Percentiles rank a stretch among this genome's conserved stretches.
These are phyloP conservation scores for Chlamydomonas sphaeroides DNA, from an alignment of 139 green algal species.

Conservation along the genomic window DNA sequence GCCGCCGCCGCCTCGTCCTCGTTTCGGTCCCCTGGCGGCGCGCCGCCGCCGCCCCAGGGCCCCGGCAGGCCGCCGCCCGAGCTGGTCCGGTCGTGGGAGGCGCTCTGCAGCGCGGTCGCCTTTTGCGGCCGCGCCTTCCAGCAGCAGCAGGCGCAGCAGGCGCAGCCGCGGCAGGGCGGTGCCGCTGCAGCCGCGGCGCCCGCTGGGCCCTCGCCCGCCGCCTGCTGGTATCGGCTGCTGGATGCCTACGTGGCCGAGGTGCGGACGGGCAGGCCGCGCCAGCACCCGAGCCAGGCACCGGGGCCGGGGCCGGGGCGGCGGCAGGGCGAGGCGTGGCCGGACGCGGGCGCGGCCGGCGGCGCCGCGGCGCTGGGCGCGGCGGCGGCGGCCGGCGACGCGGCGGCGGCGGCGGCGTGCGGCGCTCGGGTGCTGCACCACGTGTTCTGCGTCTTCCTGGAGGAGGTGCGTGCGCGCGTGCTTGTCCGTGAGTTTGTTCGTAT, in stretches of 20 bases:
- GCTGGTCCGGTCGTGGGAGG: conserved; percentile 15
- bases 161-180: neutral
- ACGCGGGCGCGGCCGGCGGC: neutral
- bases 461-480: too few species aligned
- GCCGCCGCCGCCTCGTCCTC: too few species aligned
- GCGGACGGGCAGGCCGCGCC: neutral
- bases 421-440: conserved; percentile 27
- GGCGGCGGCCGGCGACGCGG: neutral
- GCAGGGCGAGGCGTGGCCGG: neutral
- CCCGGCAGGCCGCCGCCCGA: neutral
- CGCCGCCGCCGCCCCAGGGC: too few species aligned
- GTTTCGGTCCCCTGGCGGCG: too few species aligned
- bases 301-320: neutral
- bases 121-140: conserved; percentile 28
- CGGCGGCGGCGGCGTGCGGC: neutral
- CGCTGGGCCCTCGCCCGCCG: neutral
- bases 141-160: conserved; percentile 1
- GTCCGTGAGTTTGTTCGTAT: too few species aligned
- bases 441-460: conserved; percentile 31
- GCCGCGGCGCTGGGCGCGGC: neutral
- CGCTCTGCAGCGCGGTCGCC: neutral
- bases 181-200: too few species aligned
- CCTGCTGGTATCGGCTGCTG: conserved; percentile 23
- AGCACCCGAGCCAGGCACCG: neutral
- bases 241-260: conserved; percentile 4